phyloP scores from a whole-genome alignment of 257 asterid species.

The Jacaranda copaia region DNA sequence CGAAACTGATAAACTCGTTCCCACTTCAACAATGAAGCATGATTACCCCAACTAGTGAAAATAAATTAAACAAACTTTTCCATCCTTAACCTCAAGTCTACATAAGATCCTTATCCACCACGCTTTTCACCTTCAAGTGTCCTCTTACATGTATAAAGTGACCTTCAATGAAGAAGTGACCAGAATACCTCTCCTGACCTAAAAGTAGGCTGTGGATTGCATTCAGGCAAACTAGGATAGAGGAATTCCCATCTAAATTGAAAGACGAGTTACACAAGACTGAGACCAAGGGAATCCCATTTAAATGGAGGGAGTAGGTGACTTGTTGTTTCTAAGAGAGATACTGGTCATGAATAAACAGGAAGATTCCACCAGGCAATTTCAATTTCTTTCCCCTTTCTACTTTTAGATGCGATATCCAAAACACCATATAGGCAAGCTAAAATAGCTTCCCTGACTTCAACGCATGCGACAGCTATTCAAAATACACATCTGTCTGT shows the following conservation, averaged over 20 bases:
- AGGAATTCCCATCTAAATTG: background rate
- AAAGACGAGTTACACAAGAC: background rate
- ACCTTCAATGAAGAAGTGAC: background rate
- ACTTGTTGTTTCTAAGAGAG: constrained; percentile 1
- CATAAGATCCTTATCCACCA: background rate
- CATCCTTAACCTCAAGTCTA: background rate
- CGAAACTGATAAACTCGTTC: background rate
- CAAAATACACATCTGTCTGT: background rate
- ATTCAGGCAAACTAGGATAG: background rate
- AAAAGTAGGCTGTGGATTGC: background rate
- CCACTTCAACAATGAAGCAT: too few species aligned
- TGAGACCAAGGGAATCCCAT: background rate
- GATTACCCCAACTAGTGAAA: background rate
- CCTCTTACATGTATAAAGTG: constrained; percentile 15
- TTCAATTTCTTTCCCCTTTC: background rate
- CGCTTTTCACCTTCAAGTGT: constrained; percentile 15
- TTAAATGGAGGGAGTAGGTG: constrained; percentile 18
- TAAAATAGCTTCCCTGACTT: constrained; percentile 1
- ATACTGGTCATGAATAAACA: background rate
- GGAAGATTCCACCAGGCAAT: background rate
- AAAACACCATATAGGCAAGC: background rate
- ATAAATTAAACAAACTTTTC: background rate
- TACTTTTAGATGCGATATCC: background rate
- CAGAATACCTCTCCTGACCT: background rate
- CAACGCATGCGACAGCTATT: constrained; percentile 17